Conservation (phyloP, 192 early-diverging fungal genomes). For the Obelidium mucronatum region DNA sequence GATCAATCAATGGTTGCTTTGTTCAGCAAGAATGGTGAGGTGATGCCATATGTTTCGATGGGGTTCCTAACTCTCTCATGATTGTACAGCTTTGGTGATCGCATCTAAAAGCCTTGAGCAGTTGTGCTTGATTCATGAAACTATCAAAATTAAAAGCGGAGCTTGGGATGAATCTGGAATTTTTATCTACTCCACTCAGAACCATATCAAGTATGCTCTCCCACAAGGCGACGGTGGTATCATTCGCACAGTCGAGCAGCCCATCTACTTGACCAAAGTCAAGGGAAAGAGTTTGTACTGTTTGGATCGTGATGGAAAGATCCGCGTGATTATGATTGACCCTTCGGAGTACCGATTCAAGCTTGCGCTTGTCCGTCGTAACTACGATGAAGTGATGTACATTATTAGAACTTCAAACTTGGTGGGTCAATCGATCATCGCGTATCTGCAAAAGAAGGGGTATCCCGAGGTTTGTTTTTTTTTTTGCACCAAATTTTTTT, state of each 20-base stretch:
- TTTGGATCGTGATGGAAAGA: slow-evolving; percentile 90
- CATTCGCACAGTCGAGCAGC: slow-evolving; percentile 95
- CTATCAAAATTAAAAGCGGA: slow-evolving; percentile 97
- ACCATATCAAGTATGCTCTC: slow-evolving; percentile 98
- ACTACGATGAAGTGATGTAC: slow-evolving; percentile 96
- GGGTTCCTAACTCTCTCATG: neutral
- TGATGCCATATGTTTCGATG: neutral
- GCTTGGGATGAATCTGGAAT: slow-evolving; percentile 94
- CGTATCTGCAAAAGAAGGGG: slow-evolving; percentile 99
- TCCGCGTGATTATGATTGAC: slow-evolving; percentile 88
- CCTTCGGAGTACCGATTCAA: slow-evolving; percentile 99
- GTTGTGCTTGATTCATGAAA: slow-evolving; percentile 91
- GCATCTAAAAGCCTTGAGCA: slow-evolving; percentile 89
- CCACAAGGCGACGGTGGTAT: slow-evolving; percentile 97
- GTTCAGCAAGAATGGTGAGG: slow-evolving; percentile 92
- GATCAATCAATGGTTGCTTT: slow-evolving; percentile 91
- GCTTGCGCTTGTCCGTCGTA: slow-evolving; percentile 84
- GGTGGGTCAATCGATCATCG: slow-evolving; percentile 98
- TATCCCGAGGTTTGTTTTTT: slow-evolving; percentile 82
- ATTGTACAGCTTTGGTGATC: slow-evolving; percentile 77
- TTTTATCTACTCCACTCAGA: slow-evolving; percentile 95
- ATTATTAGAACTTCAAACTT: slow-evolving; percentile 96
- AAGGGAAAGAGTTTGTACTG: slow-evolving; percentile 86
- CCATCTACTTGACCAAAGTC: slow-evolving; percentile 88
- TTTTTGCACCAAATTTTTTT: neutral